Conservation (phyloP, 1,284 basidiomycete genomes). For the Fomitopsis schrenkii region DNA sequence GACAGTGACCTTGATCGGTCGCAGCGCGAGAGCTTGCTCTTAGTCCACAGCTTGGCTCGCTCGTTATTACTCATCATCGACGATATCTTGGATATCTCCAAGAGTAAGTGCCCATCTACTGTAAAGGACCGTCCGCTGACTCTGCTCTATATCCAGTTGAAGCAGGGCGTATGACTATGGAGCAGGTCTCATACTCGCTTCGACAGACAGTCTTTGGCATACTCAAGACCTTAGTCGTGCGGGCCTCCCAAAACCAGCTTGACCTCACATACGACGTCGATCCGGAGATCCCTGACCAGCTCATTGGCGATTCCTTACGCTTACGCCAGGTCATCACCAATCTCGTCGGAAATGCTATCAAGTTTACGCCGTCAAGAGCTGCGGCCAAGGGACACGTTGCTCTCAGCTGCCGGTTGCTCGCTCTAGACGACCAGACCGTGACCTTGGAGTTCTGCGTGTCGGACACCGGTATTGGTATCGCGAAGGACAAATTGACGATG, state of each 20-base stretch:
- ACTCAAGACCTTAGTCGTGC: conserved; percentile 96
- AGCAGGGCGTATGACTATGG: conserved; percentile 99
- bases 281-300: conserved; percentile 92
- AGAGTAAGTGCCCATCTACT: conserved; percentile 60
- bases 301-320: conserved; percentile 95
- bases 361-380: conserved; percentile 85
- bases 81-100: conserved; percentile 97
- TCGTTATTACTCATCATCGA: conserved; percentile 97
- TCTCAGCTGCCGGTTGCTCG: conserved; percentile 78
- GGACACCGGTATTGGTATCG: conserved; percentile 98
- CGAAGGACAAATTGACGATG: conserved; percentile 96
- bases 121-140: conserved; percentile 8
- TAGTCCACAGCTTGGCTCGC: conserved; percentile 93
- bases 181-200: conserved; percentile 97
- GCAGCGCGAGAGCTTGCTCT: conserved; percentile 91
- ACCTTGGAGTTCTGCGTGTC: conserved; percentile 97
- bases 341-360: conserved; percentile 92
- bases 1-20: conserved; percentile 88
- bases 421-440: conserved; percentile 73
- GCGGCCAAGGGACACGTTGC: conserved; percentile 88
- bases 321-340: conserved; percentile 94
- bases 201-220: conserved; percentile 97
- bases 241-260: conserved; percentile 96
- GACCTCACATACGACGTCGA: conserved; percentile 98
- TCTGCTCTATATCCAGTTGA: conserved; percentile 60